phyloP scores from a whole-genome alignment of 495 filamentous ascomycete species.

The Evansstolkia leycettana region DNA sequence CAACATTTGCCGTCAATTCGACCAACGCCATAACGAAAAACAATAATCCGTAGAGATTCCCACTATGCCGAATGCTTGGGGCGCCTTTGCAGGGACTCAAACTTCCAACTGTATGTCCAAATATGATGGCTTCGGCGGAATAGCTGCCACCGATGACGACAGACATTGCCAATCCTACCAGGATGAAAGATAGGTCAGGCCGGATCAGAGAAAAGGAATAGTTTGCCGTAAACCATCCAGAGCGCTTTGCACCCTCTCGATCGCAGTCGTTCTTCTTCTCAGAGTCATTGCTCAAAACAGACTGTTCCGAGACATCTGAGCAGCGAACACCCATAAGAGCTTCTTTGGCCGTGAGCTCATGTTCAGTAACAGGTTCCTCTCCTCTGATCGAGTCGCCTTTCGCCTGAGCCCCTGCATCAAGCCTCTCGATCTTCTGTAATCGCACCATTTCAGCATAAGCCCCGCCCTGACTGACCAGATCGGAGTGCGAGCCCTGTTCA shows the following conservation, averaged over 20 bases:
- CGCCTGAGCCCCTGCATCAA: too few species aligned
- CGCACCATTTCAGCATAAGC: conserved; percentile 34
- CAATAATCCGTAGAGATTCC: conserved; percentile 39
- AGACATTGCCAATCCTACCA: conserved; percentile 25
- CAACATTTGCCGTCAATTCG: conserved; percentile 40
- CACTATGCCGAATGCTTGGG: conserved; percentile 20
- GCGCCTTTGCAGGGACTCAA: conserved; percentile 30
- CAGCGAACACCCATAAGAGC: background rate
- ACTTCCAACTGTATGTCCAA: conserved; percentile 37
- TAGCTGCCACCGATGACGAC: conserved; percentile 34
- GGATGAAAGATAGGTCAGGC: conserved; percentile 25
- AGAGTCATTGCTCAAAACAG: background rate
- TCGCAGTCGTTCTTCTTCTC: conserved; percentile 1
- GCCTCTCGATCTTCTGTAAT: conserved; percentile 14
- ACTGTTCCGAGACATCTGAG: background rate
- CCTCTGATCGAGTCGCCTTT: background rate
- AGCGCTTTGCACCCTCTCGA: conserved; percentile 17
- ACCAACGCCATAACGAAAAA: conserved; percentile 44
- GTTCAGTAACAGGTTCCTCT: background rate
- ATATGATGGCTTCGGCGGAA: conserved; percentile 40
- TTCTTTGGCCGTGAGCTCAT: background rate
- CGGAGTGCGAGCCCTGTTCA: conserved; percentile 41
- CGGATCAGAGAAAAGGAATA: conserved; percentile 21
- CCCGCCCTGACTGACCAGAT: conserved; percentile 23
- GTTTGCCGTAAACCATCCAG: conserved; percentile 17